A percentile compares a stretch with the other conserved stretches of the same genome.
These are phyloP conservation scores for Gilbertella persicaria DNA, from an alignment of 371 early-diverging fungal species.

Conservation along the genomic window DNA sequence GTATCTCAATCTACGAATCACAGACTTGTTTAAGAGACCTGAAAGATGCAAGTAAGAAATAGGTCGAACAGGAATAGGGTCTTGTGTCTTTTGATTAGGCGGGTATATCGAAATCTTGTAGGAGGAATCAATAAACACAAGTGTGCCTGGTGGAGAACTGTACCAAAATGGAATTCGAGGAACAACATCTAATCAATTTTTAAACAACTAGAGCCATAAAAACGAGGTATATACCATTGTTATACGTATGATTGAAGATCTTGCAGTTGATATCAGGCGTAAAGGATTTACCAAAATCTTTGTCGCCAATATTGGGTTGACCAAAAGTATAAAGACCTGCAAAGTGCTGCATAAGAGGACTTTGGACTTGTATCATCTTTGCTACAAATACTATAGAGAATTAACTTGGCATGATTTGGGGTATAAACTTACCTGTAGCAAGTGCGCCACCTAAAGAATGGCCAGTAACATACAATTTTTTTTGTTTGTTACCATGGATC, in stretches of 20 bases:
- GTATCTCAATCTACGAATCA: slow-evolving; percentile 45
- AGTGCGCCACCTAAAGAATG: slow-evolving; percentile 47
- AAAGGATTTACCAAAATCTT: slow-evolving; percentile 48
- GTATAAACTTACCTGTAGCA: slow-evolving; percentile 30
- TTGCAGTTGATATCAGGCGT: slow-evolving; percentile 45
- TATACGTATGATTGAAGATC: slow-evolving; percentile 61
- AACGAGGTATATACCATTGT: slow-evolving; percentile 41
- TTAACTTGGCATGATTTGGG: neutral
- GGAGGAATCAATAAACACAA: slow-evolving; percentile 55
- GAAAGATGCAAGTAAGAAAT: slow-evolving; percentile 61
- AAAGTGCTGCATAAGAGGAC: slow-evolving; percentile 45
- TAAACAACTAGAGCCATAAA: neutral
- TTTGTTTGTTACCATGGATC: slow-evolving; percentile 10
- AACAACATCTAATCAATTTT: slow-evolving; percentile 38
- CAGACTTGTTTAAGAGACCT: slow-evolving; percentile 47
- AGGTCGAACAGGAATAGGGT: slow-evolving; percentile 48
- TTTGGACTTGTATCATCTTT: slow-evolving; percentile 56
- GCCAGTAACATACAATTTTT: slow-evolving; percentile 36
- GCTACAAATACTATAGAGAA: slow-evolving; percentile 46
- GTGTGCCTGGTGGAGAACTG: slow-evolving; percentile 57
- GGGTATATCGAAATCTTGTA: slow-evolving; percentile 40
- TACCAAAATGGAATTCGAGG: slow-evolving; percentile 52
- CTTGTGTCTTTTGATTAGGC: slow-evolving; percentile 13
- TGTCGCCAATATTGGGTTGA: slow-evolving; percentile 55
- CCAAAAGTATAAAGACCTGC: slow-evolving; percentile 60